Evolutionary conservation across 2,329 filamentous ascomycete species (phyloP).

Genomic region (Plenodomus biglobosus): DNA sequence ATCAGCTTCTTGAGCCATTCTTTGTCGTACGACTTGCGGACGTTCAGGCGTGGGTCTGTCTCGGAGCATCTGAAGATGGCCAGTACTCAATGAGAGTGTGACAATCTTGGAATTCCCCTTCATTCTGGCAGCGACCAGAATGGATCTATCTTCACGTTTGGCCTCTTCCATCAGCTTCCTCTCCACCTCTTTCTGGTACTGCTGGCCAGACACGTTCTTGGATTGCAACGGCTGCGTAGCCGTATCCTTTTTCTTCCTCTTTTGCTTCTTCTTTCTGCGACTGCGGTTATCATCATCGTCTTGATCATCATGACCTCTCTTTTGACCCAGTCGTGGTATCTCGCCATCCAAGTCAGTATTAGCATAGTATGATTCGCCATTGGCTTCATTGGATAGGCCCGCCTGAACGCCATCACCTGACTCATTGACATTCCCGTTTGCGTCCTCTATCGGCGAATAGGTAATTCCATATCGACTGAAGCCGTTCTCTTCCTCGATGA

Average conservation of each 20-base stretch:
- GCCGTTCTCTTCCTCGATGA: constrained; percentile 46
- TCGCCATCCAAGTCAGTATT: constrained; percentile 29
- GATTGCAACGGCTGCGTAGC: constrained; percentile 35
- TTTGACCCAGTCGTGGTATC: constrained; percentile 35
- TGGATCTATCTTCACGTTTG: constrained; percentile 49
- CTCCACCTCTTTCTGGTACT: constrained; percentile 53
- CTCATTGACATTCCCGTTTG: constrained; percentile 29
- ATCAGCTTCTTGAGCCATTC: constrained; percentile 29
- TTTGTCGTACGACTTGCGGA: constrained; percentile 17
- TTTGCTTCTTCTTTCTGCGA: constrained; percentile 27
- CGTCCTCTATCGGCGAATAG: constrained; percentile 43
- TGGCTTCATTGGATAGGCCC: constrained; percentile 13
- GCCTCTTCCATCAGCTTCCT: constrained; percentile 47
- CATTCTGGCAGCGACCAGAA: constrained; percentile 50
- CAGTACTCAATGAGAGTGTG: constrained; percentile 42
- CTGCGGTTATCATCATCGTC: constrained; percentile 29
- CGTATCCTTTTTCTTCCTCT: constrained; percentile 44
- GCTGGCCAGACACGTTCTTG: constrained; percentile 49
- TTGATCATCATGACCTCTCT: constrained; percentile 33
- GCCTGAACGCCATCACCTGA: constrained; percentile 16
- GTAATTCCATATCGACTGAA: constrained; percentile 45
- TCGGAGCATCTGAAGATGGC: constrained; percentile 41
- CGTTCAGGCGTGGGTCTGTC: constrained; percentile 36
- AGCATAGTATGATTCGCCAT: constrained; percentile 24
- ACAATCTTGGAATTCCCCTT: constrained; percentile 50